A percentile compares a stretch with the other conserved stretches of the same genome.
Evolutionary conservation across 208 protist genomes (phyloP).

Genomic region (Crithidia sp.): DNA sequence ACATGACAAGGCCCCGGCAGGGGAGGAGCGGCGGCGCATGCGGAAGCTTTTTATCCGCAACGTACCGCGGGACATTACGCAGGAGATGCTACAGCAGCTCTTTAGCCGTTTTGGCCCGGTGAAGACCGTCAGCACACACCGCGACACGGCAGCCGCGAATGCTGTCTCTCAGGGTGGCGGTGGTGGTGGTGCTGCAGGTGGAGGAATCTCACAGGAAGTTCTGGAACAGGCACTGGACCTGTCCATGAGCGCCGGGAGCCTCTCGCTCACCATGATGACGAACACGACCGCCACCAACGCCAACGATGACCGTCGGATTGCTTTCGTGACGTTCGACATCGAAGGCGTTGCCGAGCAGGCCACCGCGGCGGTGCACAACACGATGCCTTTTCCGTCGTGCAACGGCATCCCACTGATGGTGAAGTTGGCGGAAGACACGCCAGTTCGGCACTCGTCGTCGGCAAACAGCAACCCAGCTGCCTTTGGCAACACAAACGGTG

Average conservation of each 20-base stretch:
- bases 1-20: conserved; percentile 71
- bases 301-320: conserved; percentile 48
- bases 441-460: conserved; percentile 22
- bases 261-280: background rate
- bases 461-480: background rate
- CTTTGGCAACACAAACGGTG: background rate
- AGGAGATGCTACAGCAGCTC: conserved; percentile 41
- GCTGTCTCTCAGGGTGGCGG: conserved; percentile 23
- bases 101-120: conserved; percentile 62
- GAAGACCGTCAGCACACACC: conserved; percentile 57
- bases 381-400: conserved; percentile 68
- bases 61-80: conserved; percentile 64
- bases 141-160: conserved; percentile 56
- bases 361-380: conserved; percentile 72
- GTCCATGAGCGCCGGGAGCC: conserved; percentile 1
- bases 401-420: conserved; percentile 77
- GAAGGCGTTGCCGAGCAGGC: conserved; percentile 66
- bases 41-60: conserved; percentile 89
- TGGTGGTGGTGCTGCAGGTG: background rate
- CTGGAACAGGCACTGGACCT: background rate
- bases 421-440: conserved; percentile 77
- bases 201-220: background rate
- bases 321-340: conserved; percentile 50
- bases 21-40: conserved; percentile 59
- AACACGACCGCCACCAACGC: background rate